A percentile compares a stretch with the other conserved stretches of the same genome.
Conservation (phyloP, 2,329 filamentous ascomycete genomes). For the Alternaria ventricosa region DNA sequence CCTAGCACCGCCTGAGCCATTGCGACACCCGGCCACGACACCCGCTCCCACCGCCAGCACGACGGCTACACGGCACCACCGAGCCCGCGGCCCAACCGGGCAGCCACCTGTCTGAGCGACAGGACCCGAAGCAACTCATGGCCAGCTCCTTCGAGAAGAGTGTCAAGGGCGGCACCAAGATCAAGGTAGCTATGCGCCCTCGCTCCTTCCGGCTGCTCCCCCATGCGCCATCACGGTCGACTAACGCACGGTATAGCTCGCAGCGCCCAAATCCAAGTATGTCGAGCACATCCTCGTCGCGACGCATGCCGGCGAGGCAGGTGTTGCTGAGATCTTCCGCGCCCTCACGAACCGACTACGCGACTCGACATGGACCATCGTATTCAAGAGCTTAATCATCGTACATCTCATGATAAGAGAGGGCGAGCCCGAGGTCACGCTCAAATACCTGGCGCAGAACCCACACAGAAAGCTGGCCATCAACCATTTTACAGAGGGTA, state of each 20-base stretch:
- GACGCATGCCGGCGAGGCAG: conserved; percentile 92
- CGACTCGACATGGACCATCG: conserved; percentile 99
- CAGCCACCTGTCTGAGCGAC: conserved; percentile 19
- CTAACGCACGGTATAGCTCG: conserved; percentile 66
- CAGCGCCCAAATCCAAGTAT: conserved; percentile 97
- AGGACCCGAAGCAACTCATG: too few species aligned
- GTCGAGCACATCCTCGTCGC: conserved; percentile 97
- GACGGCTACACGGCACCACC: conserved; percentile 5
- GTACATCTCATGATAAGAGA: conserved; percentile 98
- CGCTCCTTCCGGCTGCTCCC: not conserved
- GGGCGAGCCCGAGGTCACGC: conserved; percentile 85
- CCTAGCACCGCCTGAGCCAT: conserved; percentile 28
- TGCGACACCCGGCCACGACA: conserved; percentile 18
- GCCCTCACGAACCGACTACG: conserved; percentile 86
- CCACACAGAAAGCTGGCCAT: conserved; percentile 80
- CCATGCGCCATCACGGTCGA: conserved; percentile 15
- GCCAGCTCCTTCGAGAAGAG: conserved; percentile 96
- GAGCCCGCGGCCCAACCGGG: conserved; percentile 22
- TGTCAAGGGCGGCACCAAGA: conserved; percentile 97
- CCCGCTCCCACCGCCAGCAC: conserved; percentile 12
- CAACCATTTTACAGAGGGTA: conserved; percentile 91
- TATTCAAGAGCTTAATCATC: conserved; percentile 96
- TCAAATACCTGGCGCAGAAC: conserved; percentile 82
- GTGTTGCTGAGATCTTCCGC: conserved; percentile 94
- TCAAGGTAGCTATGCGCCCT: conserved; percentile 69